Conservation (phyloP, 2,329 filamentous ascomycete species). For the Arthroderma sp. region DNA sequence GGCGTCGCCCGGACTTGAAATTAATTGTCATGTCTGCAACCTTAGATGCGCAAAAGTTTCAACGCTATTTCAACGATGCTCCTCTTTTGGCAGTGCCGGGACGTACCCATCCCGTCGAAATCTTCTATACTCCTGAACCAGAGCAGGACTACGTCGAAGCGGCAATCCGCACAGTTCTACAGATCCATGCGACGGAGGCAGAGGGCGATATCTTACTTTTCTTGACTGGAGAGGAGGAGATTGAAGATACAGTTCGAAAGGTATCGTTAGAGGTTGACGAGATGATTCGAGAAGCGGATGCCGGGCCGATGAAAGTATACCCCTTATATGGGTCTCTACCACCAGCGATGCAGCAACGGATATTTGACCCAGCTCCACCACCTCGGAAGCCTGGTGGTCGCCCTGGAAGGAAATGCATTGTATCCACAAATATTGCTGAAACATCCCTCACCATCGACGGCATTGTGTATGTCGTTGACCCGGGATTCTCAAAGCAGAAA, state of each 20-base stretch:
- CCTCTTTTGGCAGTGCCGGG: slow-evolving; percentile 88
- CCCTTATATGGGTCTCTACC: slow-evolving; percentile 89
- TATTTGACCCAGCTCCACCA: slow-evolving; percentile 78
- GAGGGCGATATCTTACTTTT: slow-evolving; percentile 92
- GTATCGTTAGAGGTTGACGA: slow-evolving; percentile 85
- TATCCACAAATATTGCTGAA: slow-evolving; percentile 96
- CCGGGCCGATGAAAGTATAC: slow-evolving; percentile 79
- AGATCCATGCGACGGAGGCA: slow-evolving; percentile 85
- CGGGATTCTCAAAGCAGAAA: slow-evolving; percentile 98
- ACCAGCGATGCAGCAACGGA: slow-evolving; percentile 83
- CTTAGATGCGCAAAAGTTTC: slow-evolving; percentile 93
- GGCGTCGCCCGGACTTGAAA: slow-evolving; percentile 76
- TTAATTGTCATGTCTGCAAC: slow-evolving; percentile 99
- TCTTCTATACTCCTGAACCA: slow-evolving; percentile 94
- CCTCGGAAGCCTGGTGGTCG: slow-evolving; percentile 61
- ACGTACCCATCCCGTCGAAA: slow-evolving; percentile 90
- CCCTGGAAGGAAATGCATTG: slow-evolving; percentile 84
- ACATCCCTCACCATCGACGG: slow-evolving; percentile 96
- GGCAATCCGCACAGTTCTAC: slow-evolving; percentile 81
- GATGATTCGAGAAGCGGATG: slow-evolving; percentile 78
- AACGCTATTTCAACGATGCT: slow-evolving; percentile 90
- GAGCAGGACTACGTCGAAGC: slow-evolving; percentile 96
- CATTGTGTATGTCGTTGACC: slow-evolving; percentile 98
- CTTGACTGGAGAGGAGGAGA: slow-evolving; percentile 95
- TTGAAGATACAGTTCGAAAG: slow-evolving; percentile 89